phyloP scores from a whole-genome alignment of 495 filamentous ascomycete genomes.

The Aspergillus sclerotiicarbonarius region DNA sequence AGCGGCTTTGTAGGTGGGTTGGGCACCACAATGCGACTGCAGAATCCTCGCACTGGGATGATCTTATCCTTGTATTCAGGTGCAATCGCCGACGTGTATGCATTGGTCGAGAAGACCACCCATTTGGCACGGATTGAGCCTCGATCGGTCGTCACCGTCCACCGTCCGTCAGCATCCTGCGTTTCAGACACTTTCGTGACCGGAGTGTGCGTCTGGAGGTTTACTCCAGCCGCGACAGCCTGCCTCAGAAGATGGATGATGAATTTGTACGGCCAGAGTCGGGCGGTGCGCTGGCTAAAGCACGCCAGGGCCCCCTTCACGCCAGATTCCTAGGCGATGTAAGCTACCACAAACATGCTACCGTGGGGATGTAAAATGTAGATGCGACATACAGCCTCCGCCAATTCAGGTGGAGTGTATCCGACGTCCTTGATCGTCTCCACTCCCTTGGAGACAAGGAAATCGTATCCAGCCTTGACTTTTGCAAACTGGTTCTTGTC shows the following conservation, averaged over 20 bases:
- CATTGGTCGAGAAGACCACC: constrained; percentile 79
- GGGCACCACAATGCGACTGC: constrained; percentile 32
- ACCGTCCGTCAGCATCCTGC: constrained; percentile 14
- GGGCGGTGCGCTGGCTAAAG: constrained; percentile 38
- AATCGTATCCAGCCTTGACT: constrained; percentile 25
- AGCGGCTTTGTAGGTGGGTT: constrained; percentile 16
- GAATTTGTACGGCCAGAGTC: constrained; percentile 81
- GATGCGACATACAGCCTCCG: constrained; percentile 21
- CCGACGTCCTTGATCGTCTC: constrained; percentile 17
- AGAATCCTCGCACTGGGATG: constrained; percentile 65
- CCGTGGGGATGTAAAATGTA: background rate
- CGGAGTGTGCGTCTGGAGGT: constrained; percentile 76
- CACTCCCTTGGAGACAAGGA: constrained; percentile 20
- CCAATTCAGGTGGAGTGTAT: constrained; percentile 17
- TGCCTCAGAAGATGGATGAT: constrained; percentile 63
- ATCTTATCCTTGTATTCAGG: constrained; percentile 69
- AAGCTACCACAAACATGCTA: background rate
- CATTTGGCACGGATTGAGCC: constrained; percentile 57
- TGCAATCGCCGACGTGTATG: constrained; percentile 70
- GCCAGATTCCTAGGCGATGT: constrained; percentile 35
- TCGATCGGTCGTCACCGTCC: constrained; percentile 58
- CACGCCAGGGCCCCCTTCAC: constrained; percentile 49
- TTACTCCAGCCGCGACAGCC: constrained; percentile 56
- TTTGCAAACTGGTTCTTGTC: constrained; percentile 16
- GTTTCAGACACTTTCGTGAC: constrained; percentile 45